Conservation (phyloP, 768 basidiomycete genomes). For the Leccinum imitatum region DNA sequence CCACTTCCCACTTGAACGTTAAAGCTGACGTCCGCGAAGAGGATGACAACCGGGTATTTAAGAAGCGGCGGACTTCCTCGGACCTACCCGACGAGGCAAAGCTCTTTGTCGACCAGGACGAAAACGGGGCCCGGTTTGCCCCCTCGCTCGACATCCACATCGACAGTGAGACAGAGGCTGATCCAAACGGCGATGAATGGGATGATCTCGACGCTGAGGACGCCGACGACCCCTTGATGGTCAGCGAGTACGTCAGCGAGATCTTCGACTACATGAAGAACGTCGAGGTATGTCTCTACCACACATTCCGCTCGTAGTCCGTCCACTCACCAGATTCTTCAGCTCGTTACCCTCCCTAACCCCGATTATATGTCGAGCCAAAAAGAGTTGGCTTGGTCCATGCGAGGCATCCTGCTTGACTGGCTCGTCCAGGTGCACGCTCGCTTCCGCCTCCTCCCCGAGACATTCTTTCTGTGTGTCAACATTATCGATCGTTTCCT, state of each 20-base stretch:
- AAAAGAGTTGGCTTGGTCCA: conserved; percentile 82
- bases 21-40: conserved; percentile 45
- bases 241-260: conserved; percentile 92
- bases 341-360: conserved; percentile 80
- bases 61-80: conserved; percentile 77
- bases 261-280: conserved; percentile 90
- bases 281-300: conserved; percentile 60
- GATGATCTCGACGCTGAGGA: conserved; percentile 92
- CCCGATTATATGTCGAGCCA: conserved; percentile 84
- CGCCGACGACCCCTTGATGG: conserved; percentile 93
- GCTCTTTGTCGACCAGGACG: conserved; percentile 45
- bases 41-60: conserved; percentile 59
- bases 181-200: conserved; percentile 70
- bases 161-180: conserved; percentile 58
- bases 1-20: conserved; percentile 33
- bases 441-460: conserved; percentile 81
- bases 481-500: conserved; percentile 85
- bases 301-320: too few relatives aligned
- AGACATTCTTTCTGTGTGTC: conserved; percentile 86
- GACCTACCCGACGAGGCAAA: conserved; percentile 47
- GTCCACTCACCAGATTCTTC: background rate
- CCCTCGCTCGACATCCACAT: conserved; percentile 40
- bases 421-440: conserved; percentile 93
- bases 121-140: conserved; percentile 34
- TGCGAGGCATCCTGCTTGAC: conserved; percentile 87